phyloP scores from a whole-genome alignment of 1,284 basidiomycete species.

The Ceratobasidium sp. region DNA sequence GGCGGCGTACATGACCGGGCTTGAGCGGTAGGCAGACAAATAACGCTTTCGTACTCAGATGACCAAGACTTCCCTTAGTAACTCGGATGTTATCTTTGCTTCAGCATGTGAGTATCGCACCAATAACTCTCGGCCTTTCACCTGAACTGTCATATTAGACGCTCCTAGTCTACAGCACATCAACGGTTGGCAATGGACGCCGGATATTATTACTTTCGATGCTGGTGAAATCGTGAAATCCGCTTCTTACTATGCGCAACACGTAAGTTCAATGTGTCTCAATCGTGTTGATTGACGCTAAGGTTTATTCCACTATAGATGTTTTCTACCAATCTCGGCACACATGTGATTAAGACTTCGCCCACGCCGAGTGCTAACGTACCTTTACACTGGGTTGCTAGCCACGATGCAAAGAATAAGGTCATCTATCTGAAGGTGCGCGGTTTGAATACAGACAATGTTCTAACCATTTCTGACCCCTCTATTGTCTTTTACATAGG shows the following conservation, averaged over 20 bases:
- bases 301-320: conserved; percentile 45
- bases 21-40: conserved; percentile 47
- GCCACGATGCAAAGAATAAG: conserved; percentile 44
- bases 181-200: conserved; percentile 54
- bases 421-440: conserved; percentile 39
- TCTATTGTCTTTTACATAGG: conserved; percentile 44
- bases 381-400: conserved; percentile 52
- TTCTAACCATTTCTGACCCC: conserved; percentile 30
- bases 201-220: conserved; percentile 54
- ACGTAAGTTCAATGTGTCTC: conserved; percentile 45
- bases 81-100: conserved; percentile 53
- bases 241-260: conserved; percentile 53
- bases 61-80: conserved; percentile 40
- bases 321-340: conserved; percentile 51
- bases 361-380: conserved; percentile 49
- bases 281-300: not conserved
- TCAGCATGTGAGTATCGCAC: conserved; percentile 48
- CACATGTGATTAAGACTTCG: conserved; percentile 50
- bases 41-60: not conserved
- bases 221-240: conserved; percentile 51
- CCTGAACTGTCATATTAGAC: conserved; percentile 26
- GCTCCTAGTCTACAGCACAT: conserved; percentile 51
- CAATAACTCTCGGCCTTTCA: not conserved
- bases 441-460: not conserved
- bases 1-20: conserved; percentile 53